Evolutionary conservation across 495 filamentous ascomycete genomes (phyloP).

Genomic region (Diplogelasinospora grovesii): DNA sequence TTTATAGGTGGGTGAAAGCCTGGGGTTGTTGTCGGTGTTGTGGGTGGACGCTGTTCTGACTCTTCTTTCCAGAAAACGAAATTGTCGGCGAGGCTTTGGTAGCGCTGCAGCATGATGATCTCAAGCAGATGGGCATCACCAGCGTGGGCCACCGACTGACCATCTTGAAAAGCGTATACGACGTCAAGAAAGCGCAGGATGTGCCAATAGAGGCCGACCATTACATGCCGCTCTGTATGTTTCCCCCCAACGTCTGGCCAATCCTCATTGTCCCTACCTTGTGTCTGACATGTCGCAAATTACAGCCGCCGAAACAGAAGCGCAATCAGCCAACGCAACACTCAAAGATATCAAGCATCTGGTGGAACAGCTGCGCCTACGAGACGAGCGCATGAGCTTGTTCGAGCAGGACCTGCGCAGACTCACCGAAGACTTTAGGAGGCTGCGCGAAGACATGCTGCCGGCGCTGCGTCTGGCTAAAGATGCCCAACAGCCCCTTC

Average conservation of each 20-base stretch:
- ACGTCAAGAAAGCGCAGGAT: constrained; percentile 86
- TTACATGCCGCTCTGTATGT: constrained; percentile 88
- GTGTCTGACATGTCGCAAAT: constrained; percentile 13
- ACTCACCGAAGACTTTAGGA: constrained; percentile 76
- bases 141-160: constrained; percentile 93
- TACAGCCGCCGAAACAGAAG: constrained; percentile 80
- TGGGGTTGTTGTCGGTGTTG: too few species aligned
- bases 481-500: constrained; percentile 82
- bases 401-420: constrained; percentile 75
- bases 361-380: constrained; percentile 74
- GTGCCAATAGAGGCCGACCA: constrained; percentile 87
- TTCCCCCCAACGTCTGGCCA: background rate
- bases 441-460: constrained; percentile 81
- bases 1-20: constrained; percentile 53
- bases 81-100: constrained; percentile 90
- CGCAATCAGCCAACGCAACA: constrained; percentile 75
- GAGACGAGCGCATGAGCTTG: constrained; percentile 77
- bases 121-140: constrained; percentile 87
- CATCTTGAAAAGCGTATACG: constrained; percentile 90
- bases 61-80: constrained; percentile 63
- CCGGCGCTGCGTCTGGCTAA: constrained; percentile 86
- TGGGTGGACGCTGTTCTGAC: too few species aligned
- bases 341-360: constrained; percentile 86
- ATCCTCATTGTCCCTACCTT: constrained; percentile 1
- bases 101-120: constrained; percentile 80